Evolutionary conservation across 768 basidiomycete species (phyloP), one percentile per base, ranked within the genome.

Genomic region (Pulveroboletus sp.): DNA sequence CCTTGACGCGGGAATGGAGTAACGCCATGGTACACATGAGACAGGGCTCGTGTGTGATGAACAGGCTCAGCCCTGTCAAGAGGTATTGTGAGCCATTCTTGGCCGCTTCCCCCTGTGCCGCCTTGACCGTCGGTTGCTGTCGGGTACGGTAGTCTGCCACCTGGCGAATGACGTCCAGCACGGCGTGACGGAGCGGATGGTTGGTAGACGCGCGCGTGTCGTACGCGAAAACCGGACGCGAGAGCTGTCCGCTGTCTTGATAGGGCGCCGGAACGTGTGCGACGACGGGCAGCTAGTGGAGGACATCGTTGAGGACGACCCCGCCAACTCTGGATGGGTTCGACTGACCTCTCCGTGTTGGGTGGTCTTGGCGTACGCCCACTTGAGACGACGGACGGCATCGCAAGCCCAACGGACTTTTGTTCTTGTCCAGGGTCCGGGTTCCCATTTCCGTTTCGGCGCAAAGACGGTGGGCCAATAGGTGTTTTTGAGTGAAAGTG

Each of bases 11-110:
- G 1, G 90, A 93, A 68, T 99, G 96, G 6, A 96, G 72, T 18
- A 98, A 71, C 2, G 93, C 91, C 96, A 99, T 99, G 59, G 84
- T 82, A 67, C 96, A 99, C 91, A 98, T 93, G 49, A 99, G 79
- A 59, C 96, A 99, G 0, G 96, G 96, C 59, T 99, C 96, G 69
- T 99, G 95, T 9, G 92, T 91, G 46, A 83, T 81, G 72, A 98
- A 98, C 24, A 97, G 74, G 1, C 84, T 82, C 15, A 83, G 77
- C 2, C 83, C 82, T 0, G 93, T 97, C 24, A 98, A 76, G 39
- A 97, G 83, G 68, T 99, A 99, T 61, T 88, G 85, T 1, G 83
- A 71, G 13, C 89, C 86, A 57, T 89, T 91, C 47, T 59, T 66
- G 36, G 52, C 36, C 21, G 53, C 55, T 8, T 63, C 70, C 8